Evolutionary conservation across 192 early-diverging fungal genomes (phyloP).

Genomic region (Thoreauomyces humboldtii): DNA sequence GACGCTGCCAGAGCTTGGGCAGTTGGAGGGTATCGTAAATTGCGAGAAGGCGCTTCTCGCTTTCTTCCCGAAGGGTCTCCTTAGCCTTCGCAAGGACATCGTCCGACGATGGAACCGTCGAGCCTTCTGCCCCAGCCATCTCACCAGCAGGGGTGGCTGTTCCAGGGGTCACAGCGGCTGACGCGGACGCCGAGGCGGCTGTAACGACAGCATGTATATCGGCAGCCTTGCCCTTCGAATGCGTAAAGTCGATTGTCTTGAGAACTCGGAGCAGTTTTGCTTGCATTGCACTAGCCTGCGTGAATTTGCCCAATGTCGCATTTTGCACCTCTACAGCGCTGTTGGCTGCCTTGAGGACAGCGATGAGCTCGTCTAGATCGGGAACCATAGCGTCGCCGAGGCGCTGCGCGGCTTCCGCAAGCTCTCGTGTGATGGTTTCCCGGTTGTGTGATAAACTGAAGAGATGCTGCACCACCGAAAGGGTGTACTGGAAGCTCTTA

Average conservation of each 20-base stretch:
- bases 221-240: conserved; percentile 39
- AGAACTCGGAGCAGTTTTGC: conserved; percentile 89
- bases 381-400: conserved; percentile 64
- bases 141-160: neutral
- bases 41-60: conserved; percentile 13
- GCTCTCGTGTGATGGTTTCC: conserved; percentile 77
- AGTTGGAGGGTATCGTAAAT: conserved; percentile 47
- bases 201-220: neutral
- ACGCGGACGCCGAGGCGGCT: neutral
- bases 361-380: conserved; percentile 67
- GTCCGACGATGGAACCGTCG: neutral
- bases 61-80: neutral
- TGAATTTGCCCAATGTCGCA: conserved; percentile 73
- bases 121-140: neutral
- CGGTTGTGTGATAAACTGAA: conserved; percentile 54
- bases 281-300: conserved; percentile 82
- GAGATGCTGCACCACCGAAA: conserved; percentile 86
- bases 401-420: conserved; percentile 66
- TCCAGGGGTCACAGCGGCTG: too few species aligned
- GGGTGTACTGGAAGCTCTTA: conserved; percentile 91
- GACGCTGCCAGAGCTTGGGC: conserved; percentile 66
- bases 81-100: neutral
- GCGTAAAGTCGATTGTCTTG: conserved; percentile 92
- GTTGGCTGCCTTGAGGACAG: conserved; percentile 52
- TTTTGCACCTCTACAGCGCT: conserved; percentile 71